Evolutionary conservation across 2,329 filamentous ascomycete genomes (phyloP), one percentile per base, ranked within the genome.

Genomic region (Stylonectria norvegica): DNA sequence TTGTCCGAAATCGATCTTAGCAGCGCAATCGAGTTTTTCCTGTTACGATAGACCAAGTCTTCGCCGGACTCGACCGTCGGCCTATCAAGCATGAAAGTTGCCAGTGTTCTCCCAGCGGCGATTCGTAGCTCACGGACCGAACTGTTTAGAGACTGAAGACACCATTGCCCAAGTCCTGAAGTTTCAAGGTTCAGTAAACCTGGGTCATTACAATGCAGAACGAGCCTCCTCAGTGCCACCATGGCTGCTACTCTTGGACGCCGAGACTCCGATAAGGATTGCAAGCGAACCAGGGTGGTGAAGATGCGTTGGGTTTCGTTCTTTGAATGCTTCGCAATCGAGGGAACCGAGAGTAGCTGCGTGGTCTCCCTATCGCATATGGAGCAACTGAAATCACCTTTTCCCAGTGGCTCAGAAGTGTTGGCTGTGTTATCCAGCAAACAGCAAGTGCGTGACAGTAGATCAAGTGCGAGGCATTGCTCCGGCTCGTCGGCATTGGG

Each of bases 81-180:
- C 22, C 47, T 57, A 7, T 47, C 49, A 1, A 57, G 69, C 23
- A 90, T 65, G 60, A 93, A 94, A 0, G 74, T 69, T 34, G 81
- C 72, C 18, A 91, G 60, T 0, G 83, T 79, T 44, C 79, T 76
- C 23, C 85, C 86, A 42, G 90, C 86, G 25, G 85, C 85, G 53
- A 96, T 78, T 20, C 91, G 82, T 19, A 97, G 69, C 60, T 97
- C 93, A 57, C 91, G 79, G 15, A 89, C 64, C 2, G 90, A 94
- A 62, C 90, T 95, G 48, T 84, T 83, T 27, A 97, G 69, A 1
- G 85, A 88, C 51, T 85, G 79, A 4, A 96, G 68, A 57, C 89
- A 90, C 78, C 87, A 91, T 55, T 90, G 83, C 0, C 87, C 89
- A 28, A 88, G 67, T 1, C 68, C 61, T 7, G 87, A 89, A 1